Conservation (phyloP, 768 basidiomycete genomes). For the Fomitopsis serialis region DNA sequence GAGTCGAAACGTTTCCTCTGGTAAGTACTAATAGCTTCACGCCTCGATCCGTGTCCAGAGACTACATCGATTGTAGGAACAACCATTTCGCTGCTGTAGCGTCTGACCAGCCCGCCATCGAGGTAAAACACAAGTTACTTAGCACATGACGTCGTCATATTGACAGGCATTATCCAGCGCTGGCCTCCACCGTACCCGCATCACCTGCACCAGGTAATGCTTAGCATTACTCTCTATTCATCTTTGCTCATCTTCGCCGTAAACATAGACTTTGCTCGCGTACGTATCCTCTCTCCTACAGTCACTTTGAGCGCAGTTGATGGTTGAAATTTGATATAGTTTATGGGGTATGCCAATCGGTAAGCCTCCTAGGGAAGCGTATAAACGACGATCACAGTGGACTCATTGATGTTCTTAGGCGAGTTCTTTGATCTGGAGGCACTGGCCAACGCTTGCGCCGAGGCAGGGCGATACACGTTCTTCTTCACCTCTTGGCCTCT, state of each 20-base stretch:
- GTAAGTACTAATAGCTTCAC: conserved; percentile 28
- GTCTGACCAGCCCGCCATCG: conserved; percentile 62
- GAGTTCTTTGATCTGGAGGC: conserved; percentile 72
- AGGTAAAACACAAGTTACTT: conserved; percentile 32
- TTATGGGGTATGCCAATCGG: conserved; percentile 75
- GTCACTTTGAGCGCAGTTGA: too few relatives aligned
- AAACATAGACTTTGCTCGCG: conserved; percentile 51
- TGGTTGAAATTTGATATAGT: conserved; percentile 29
- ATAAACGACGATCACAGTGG: background rate
- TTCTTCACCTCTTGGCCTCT: conserved; percentile 77
- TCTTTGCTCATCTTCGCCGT: background rate
- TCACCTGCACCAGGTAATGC: conserved; percentile 49
- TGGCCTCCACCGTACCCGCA: conserved; percentile 45
- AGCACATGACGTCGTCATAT: background rate
- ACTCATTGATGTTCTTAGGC: conserved; percentile 30
- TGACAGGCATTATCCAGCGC: conserved; percentile 27
- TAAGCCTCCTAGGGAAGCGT: conserved; percentile 23
- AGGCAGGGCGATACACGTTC: conserved; percentile 60
- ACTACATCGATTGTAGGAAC: conserved; percentile 55
- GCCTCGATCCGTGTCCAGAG: background rate
- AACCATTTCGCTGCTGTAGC: conserved; percentile 70
- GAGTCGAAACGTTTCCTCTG: conserved; percentile 74
- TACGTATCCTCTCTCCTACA: conserved; percentile 27
- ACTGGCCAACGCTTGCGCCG: conserved; percentile 49
- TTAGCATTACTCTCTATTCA: too few relatives aligned